Evolutionary conservation across 2,329 filamentous ascomycete species (phyloP).

Genomic region (Aspergillus luchuensis): DNA sequence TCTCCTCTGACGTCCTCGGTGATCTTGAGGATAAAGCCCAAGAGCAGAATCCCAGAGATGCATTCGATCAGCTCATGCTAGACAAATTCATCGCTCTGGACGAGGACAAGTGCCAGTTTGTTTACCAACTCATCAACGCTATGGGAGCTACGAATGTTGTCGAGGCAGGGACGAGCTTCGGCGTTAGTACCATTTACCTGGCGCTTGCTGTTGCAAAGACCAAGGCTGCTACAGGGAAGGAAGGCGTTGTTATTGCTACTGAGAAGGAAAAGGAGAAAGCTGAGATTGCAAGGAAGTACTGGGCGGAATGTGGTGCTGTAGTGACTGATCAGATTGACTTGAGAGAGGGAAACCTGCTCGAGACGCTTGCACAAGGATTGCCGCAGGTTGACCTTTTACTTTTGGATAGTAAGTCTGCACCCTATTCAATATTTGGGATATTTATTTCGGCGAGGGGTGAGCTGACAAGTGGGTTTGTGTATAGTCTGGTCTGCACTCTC

Average conservation of each 20-base stretch:
- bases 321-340: conserved; percentile 58
- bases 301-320: conserved; percentile 53
- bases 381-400: conserved; percentile 59
- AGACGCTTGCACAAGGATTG: conserved; percentile 56
- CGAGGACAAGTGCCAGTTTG: conserved; percentile 58
- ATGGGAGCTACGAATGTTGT: conserved; percentile 56
- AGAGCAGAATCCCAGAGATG: conserved; percentile 2
- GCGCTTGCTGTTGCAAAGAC: conserved; percentile 60
- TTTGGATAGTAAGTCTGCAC: conserved; percentile 59
- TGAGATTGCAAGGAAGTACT: conserved; percentile 53
- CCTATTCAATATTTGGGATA: too few relatives aligned
- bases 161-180: conserved; percentile 64
- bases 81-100: conserved; percentile 65
- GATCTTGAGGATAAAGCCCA: conserved; percentile 14
- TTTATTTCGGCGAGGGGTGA: too few relatives aligned
- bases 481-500: conserved; percentile 45
- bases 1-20: conserved; percentile 23
- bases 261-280: conserved; percentile 62
- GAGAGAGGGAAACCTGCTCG: conserved; percentile 58
- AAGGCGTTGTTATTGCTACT: conserved; percentile 59
- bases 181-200: conserved; percentile 64
- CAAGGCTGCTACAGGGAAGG: conserved; percentile 29
- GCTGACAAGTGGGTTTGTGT: too few relatives aligned
- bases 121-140: conserved; percentile 58
- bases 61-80: conserved; percentile 29